Conservation (phyloP, 2,329 filamentous ascomycete species). For the Hypoxylon sp. region DNA sequence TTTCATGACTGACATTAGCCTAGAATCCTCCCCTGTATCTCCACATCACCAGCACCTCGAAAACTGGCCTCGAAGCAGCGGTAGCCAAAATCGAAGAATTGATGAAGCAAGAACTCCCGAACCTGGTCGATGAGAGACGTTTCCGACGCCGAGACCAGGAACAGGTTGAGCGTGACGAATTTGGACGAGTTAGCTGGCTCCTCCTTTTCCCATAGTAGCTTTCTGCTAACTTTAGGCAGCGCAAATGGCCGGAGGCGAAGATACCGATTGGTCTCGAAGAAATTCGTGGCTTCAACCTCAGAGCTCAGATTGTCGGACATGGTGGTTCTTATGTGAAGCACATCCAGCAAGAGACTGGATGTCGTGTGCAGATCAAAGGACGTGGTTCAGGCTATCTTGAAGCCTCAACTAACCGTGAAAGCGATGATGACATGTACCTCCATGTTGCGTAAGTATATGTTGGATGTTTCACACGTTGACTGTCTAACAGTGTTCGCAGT, state of each 20-base stretch:
- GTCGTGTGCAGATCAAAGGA: constrained; percentile 98
- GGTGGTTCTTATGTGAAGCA: constrained; percentile 98
- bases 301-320: constrained; percentile 95
- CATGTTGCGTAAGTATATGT: constrained; percentile 84
- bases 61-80: constrained; percentile 91
- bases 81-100: constrained; percentile 91
- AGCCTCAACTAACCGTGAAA: constrained; percentile 87
- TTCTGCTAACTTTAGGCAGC: constrained; percentile 65
- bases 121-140: constrained; percentile 92
- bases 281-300: constrained; percentile 93
- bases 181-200: constrained; percentile 80
- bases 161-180: constrained; percentile 89
- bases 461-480: neutral
- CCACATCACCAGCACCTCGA: constrained; percentile 93
- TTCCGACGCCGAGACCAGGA: constrained; percentile 89
- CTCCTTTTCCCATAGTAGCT: constrained; percentile 4
- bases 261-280: constrained; percentile 93
- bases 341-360: constrained; percentile 95
- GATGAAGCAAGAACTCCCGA: constrained; percentile 95
- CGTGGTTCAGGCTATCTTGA: constrained; percentile 96
- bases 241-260: constrained; percentile 98
- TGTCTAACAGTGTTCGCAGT: constrained; percentile 64
- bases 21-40: constrained; percentile 95
- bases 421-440: constrained; percentile 96
- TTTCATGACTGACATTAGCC: constrained; percentile 31